phyloP scores from a whole-genome alignment of 495 filamentous ascomycete species.

The Aspergillus egyptiacus region DNA sequence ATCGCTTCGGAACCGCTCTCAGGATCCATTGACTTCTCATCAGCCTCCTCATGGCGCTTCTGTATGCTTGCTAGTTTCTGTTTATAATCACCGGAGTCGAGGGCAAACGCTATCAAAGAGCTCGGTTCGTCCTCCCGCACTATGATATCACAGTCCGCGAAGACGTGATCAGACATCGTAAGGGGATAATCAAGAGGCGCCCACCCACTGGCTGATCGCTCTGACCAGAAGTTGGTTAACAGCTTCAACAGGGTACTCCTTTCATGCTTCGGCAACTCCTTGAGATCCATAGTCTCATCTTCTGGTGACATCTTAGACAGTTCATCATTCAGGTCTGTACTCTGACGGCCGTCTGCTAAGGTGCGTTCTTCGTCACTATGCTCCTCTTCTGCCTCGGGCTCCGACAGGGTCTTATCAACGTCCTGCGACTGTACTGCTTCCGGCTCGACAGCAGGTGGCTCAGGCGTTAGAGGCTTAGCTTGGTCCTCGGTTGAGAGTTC shows the following conservation, averaged over 20 bases:
- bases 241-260: slow-evolving; percentile 89
- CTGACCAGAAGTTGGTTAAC: slow-evolving; percentile 96
- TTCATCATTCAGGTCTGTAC: slow-evolving; percentile 60
- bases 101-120: slow-evolving; percentile 87
- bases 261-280: slow-evolving; percentile 83
- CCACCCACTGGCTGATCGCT: slow-evolving; percentile 95
- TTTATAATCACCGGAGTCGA: slow-evolving; percentile 79
- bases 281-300: slow-evolving; percentile 52
- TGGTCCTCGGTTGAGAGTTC: slow-evolving; percentile 19
- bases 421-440: slow-evolving; percentile 48
- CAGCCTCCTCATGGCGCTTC: slow-evolving; percentile 43
- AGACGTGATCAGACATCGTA: slow-evolving; percentile 83
- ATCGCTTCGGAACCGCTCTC: slow-evolving; percentile 33
- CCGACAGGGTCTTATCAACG: slow-evolving; percentile 52
- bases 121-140: slow-evolving; percentile 96
- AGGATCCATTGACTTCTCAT: slow-evolving; percentile 19
- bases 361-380: slow-evolving; percentile 64
- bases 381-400: slow-evolving; percentile 58
- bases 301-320: slow-evolving; percentile 53
- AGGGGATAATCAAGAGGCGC: slow-evolving; percentile 89
- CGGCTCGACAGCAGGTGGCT: slow-evolving; percentile 33
- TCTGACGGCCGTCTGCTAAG: slow-evolving; percentile 58
- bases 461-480: slow-evolving; percentile 17
- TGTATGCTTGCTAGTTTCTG: slow-evolving; percentile 71
- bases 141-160: slow-evolving; percentile 95